phyloP scores from a whole-genome alignment of 1,139 yeast species.

The Pichia terricola region DNA sequence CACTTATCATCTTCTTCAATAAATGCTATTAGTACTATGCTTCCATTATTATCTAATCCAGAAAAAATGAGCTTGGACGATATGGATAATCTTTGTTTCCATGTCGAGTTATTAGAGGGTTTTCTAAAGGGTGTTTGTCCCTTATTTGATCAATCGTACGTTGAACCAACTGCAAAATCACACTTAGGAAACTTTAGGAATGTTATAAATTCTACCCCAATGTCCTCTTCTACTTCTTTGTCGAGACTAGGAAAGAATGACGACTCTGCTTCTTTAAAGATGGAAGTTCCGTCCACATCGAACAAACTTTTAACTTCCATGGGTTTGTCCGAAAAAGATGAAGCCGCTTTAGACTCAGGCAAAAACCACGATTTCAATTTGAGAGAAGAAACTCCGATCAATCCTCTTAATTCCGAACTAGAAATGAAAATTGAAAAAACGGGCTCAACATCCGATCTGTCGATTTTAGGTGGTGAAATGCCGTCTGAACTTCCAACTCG shows the following conservation, averaged over 20 bases:
- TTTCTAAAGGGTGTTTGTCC: slow-evolving; percentile 70
- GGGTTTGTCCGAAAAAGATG: too few relatives aligned
- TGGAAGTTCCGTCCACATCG: too few relatives aligned
- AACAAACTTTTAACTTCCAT: too few relatives aligned
- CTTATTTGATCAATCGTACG: slow-evolving; percentile 58
- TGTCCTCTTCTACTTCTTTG: slow-evolving; percentile 15
- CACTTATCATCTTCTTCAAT: slow-evolving; percentile 38
- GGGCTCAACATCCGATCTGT: slow-evolving; percentile 11
- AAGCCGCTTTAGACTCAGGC: too few relatives aligned
- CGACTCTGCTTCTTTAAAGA: too few relatives aligned
- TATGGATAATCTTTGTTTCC: slow-evolving; percentile 19
- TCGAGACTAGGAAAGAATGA: neutral
- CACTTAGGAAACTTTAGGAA: slow-evolving; percentile 5
- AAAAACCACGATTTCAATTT: too few relatives aligned
- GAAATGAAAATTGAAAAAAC: slow-evolving; percentile 9
- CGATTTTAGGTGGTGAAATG: slow-evolving; percentile 19
- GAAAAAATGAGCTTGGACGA: slow-evolving; percentile 18
- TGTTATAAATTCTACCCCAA: slow-evolving; percentile 1
- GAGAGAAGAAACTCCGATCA: neutral
- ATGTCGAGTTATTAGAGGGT: slow-evolving; percentile 21
- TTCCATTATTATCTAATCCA: slow-evolving; percentile 18
- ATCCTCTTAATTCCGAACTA: slow-evolving; percentile 13
- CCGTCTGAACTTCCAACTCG: slow-evolving; percentile 25
- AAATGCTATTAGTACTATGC: slow-evolving; percentile 27
- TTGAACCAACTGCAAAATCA: slow-evolving; percentile 7